Evolutionary conservation across 352 stramenopile species (phyloP).

Genomic region (Phytophthora cactorum): DNA sequence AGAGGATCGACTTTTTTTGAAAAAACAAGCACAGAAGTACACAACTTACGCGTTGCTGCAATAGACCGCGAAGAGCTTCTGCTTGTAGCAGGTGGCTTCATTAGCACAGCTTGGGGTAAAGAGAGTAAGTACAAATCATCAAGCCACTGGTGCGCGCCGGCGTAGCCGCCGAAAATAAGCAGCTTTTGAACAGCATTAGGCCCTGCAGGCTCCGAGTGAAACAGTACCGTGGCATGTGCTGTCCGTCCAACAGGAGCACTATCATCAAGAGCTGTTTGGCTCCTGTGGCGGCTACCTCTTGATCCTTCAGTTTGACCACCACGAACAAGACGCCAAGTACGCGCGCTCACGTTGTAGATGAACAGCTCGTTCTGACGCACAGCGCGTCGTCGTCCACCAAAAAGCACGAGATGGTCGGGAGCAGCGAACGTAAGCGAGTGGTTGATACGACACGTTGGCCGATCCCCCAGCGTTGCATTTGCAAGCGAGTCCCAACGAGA

Average conservation of each 20-base stretch:
- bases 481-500: constrained; percentile 66
- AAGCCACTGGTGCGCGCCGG: constrained; percentile 61
- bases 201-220: constrained; percentile 25
- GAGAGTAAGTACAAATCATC: constrained; percentile 69
- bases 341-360: constrained; percentile 49
- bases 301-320: not conserved
- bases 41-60: constrained; percentile 35
- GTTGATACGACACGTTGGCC: constrained; percentile 60
- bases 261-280: constrained; percentile 6
- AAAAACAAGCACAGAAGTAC: not conserved
- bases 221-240: constrained; percentile 56
- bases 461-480: constrained; percentile 38
- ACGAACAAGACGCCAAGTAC: constrained; percentile 41
- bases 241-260: constrained; percentile 41
- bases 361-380: constrained; percentile 63
- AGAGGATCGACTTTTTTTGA: constrained; percentile 4
- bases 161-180: constrained; percentile 75
- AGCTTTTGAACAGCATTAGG: constrained; percentile 40
- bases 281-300: constrained; percentile 10
- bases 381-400: constrained; percentile 56
- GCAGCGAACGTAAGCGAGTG: constrained; percentile 62
- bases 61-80: constrained; percentile 23
- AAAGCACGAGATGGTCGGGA: constrained; percentile 61
- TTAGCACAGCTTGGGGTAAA: constrained; percentile 27
- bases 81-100: constrained; percentile 18